Evolutionary conservation across 169 alveolate genomes (phyloP).

Genomic region (Plasmodium berghei): DNA sequence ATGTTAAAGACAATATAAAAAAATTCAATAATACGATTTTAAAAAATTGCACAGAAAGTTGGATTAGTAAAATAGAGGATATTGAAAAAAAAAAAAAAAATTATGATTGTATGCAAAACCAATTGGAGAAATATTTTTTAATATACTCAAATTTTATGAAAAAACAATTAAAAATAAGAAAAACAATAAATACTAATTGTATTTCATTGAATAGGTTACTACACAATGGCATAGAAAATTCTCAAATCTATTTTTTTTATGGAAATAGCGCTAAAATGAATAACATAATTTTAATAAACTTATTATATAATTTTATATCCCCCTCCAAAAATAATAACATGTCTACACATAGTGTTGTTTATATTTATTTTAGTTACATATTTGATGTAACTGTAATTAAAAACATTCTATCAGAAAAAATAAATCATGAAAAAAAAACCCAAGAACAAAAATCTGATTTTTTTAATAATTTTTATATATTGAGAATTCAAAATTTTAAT

Average conservation of each 20-base stretch:
- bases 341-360: constrained; percentile 10
- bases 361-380: constrained; percentile 41
- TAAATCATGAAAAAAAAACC: constrained; percentile 14
- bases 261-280: constrained; percentile 47
- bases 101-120: not conserved
- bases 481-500: constrained; percentile 18
- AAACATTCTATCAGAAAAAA: constrained; percentile 23
- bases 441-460: constrained; percentile 4
- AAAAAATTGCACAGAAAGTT: not conserved
- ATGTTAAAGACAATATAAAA: too few species aligned
- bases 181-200: constrained; percentile 6
- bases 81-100: not conserved
- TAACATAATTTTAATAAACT: constrained; percentile 26
- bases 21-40: too few species aligned
- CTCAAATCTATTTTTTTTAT: constrained; percentile 41
- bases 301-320: constrained; percentile 11
- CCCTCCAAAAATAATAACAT: not conserved
- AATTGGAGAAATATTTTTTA: constrained; percentile 1
- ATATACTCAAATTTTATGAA: constrained; percentile 32
- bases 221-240: constrained; percentile 14
- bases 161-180: constrained; percentile 4
- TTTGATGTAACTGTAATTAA: constrained; percentile 31
- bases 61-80: not conserved
- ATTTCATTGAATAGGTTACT: constrained; percentile 21
- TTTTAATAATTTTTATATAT: constrained; percentile 21